Evolutionary conservation across 345 rosid genomes (phyloP), one percentile per base, ranked within the genome.

Genomic region (Aurinia saxatilis): DNA sequence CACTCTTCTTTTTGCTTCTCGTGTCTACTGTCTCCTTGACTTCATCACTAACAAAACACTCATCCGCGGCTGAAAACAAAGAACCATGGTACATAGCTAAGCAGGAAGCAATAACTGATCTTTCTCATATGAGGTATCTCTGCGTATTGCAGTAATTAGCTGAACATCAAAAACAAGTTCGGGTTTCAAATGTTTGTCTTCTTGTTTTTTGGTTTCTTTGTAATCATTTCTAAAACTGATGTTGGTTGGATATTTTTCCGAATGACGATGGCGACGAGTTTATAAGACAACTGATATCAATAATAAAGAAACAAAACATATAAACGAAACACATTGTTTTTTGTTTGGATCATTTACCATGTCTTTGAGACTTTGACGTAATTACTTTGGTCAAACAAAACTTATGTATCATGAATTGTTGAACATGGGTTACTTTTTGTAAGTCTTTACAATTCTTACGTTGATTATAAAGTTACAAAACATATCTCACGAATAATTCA

Each of bases 111-210:
- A n/a, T n/a, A n/a, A n/a, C n/a, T n/a, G n/a, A n/a, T n/a, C n/a
- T n/a, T n/a, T n/a, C n/a, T n/a, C n/a, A n/a, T n/a, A n/a, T n/a
- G n/a, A n/a, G n/a, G n/a, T n/a, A n/a, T n/a, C n/a, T n/a, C n/a
- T n/a, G n/a, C 47, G 14, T 71, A 65, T 75, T 80, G 71, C 73
- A 88, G 81, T 88, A 88, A 88, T 79, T 71, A 68, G 81, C 84
- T 74, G 70, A 81, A 75, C 95, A 60, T 60, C 38, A n/a, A 57
- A 65, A 58, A 50, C 61, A 57, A 58, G n/a, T n/a, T n/a, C n/a
- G n/a, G 59, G 14, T 25, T 10, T 14, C 37, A 11, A 46, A n/a
- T n/a, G 30, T 38, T 62, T 57, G 44, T 47, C 63, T 46, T 44
- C 21, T 19, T 11, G 7, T 30, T 13, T 49, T 47, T 52, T 46